These are phyloP conservation scores for Candida tetrigidarum DNA, from an alignment of 1,139 yeast genomes.

Conservation along the genomic window DNA sequence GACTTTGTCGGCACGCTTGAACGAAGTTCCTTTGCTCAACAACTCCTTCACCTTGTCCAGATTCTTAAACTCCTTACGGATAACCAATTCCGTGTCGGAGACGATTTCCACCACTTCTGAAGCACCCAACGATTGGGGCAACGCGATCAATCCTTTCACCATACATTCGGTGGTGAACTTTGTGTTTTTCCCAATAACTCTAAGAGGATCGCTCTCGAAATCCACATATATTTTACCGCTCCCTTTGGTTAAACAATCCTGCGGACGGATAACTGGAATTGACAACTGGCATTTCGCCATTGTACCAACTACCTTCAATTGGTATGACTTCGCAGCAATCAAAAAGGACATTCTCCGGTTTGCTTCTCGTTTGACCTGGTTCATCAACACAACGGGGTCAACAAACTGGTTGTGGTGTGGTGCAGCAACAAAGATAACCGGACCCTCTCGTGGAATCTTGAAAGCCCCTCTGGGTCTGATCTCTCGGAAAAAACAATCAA, in stretches of 20 bases:
- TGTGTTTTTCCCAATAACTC: slow-evolving; percentile 69
- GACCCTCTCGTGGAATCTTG: slow-evolving; percentile 81
- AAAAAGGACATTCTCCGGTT: slow-evolving; percentile 76
- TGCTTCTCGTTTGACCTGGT: slow-evolving; percentile 74
- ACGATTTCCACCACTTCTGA: slow-evolving; percentile 69
- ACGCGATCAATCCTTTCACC: slow-evolving; percentile 70
- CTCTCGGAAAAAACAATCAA: slow-evolving; percentile 79
- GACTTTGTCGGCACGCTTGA: slow-evolving; percentile 77
- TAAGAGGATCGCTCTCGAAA: slow-evolving; percentile 47
- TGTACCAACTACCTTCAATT: slow-evolving; percentile 69
- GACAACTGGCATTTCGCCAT: slow-evolving; percentile 77
- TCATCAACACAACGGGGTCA: slow-evolving; percentile 86
- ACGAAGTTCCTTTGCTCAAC: slow-evolving; percentile 58
- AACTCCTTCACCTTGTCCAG: slow-evolving; percentile 46
- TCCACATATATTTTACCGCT: slow-evolving; percentile 62
- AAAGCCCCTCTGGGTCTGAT: slow-evolving; percentile 91
- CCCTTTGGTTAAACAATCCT: slow-evolving; percentile 72
- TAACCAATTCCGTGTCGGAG: slow-evolving; percentile 73
- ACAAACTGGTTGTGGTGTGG: slow-evolving; percentile 98
- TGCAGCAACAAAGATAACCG: slow-evolving; percentile 94
- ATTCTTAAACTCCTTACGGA: slow-evolving; percentile 73
- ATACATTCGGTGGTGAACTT: slow-evolving; percentile 67
- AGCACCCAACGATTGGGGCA: slow-evolving; percentile 81
- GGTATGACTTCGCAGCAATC: slow-evolving; percentile 83
- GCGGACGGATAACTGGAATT: slow-evolving; percentile 91